phyloP scores from a whole-genome alignment of 257 asterid genomes.

The Plantago elongata region DNA sequence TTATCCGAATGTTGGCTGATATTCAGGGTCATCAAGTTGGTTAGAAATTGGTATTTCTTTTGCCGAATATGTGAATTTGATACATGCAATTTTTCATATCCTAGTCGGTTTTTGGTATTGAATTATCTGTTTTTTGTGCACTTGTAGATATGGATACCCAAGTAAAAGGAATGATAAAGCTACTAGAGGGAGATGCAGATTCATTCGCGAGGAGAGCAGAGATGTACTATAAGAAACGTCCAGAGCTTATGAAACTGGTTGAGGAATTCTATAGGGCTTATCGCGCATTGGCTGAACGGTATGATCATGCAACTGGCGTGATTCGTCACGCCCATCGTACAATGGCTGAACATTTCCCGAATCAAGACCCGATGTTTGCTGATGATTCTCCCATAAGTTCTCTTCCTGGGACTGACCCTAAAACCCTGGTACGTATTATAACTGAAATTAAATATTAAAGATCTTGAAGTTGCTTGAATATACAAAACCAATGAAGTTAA shows the following conservation, averaged over 20 bases:
- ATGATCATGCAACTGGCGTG: slow-evolving; percentile 96
- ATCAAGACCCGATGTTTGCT: slow-evolving; percentile 53
- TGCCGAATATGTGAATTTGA: too few relatives aligned
- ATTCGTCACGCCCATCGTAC: slow-evolving; percentile 90
- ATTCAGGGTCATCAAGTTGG: too few relatives aligned
- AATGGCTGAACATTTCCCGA: slow-evolving; percentile 86
- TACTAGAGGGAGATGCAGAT: slow-evolving; percentile 95
- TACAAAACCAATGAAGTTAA: too few relatives aligned
- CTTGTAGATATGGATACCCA: slow-evolving; percentile 79
- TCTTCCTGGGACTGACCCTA: slow-evolving; percentile 46
- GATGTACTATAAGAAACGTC: slow-evolving; percentile 97
- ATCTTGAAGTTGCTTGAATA: too few relatives aligned
- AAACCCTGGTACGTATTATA: slow-evolving; percentile 38
- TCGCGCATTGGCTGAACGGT: slow-evolving; percentile 95
- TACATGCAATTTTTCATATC: not conserved
- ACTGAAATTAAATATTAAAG: slow-evolving; percentile 22
- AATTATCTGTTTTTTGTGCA: slow-evolving; percentile 10
- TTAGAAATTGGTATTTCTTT: too few relatives aligned
- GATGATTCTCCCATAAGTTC: slow-evolving; percentile 63
- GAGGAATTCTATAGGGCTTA: slow-evolving; percentile 93
- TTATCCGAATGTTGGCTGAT: too few relatives aligned
- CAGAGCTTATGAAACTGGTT: slow-evolving; percentile 91
- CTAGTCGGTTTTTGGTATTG: slow-evolving; percentile 6
- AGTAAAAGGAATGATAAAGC: slow-evolving; percentile 92
- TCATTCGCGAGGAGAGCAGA: slow-evolving; percentile 98